Percentiles rank a stretch among this genome's conserved stretches.
phyloP scores from a whole-genome alignment of 208 protist species.

The Wallacemonas rigidus region DNA sequence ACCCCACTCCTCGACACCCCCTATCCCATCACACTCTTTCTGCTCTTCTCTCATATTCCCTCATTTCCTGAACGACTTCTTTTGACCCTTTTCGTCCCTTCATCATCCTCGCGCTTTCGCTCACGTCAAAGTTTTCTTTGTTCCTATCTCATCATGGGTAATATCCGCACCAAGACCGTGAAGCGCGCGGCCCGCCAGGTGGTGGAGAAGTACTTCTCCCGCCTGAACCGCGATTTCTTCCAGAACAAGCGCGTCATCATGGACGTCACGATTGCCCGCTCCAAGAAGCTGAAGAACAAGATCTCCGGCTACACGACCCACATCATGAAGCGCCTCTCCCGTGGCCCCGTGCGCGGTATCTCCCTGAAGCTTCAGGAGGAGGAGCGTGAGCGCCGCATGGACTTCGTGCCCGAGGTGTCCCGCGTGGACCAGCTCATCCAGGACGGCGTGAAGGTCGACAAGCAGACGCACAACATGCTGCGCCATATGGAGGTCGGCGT shows the following conservation, averaged over 20 bases:
- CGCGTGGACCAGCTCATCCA: conserved; percentile 84
- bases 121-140: conserved; percentile 19
- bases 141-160: conserved; percentile 90
- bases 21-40: no score
- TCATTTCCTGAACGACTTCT: neutral
- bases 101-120: conserved; percentile 1
- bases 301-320: conserved; percentile 99
- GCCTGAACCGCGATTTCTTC: conserved; percentile 99
- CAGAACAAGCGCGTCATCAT: conserved; percentile 98
- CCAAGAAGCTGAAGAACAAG: conserved; percentile 99
- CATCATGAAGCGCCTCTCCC: conserved; percentile 98
- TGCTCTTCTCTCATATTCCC: no score
- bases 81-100: conserved; percentile 16
- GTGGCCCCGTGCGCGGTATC: conserved; percentile 99
- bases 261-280: conserved; percentile 98
- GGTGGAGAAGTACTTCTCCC: conserved; percentile 99
- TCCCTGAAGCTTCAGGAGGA: conserved; percentile 99
- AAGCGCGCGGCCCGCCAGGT: conserved; percentile 99
- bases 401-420: conserved; percentile 98
- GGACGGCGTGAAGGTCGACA: conserved; percentile 90
- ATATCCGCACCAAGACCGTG: conserved; percentile 99
- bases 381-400: conserved; percentile 99
- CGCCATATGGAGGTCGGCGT: conserved; percentile 83
- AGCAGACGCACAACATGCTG: conserved; percentile 87
- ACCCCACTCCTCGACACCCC: no score